Evolutionary conservation across 495 filamentous ascomycete species (phyloP).

Genomic region (Alectoria sarmentosa): DNA sequence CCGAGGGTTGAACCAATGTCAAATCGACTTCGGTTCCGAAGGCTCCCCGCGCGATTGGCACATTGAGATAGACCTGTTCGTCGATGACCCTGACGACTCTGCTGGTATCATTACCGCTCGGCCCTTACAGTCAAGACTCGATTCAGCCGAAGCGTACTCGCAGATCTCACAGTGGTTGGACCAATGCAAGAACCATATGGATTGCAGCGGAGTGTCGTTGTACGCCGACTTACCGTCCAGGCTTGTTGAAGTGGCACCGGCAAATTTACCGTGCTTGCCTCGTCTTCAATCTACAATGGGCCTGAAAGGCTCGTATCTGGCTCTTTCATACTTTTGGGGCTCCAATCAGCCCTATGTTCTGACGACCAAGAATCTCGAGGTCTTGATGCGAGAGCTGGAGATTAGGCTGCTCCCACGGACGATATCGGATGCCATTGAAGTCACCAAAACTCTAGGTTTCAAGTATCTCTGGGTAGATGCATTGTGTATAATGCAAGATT

Average conservation of each 20-base stretch:
- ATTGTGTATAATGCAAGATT: constrained; percentile 26
- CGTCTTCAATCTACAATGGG: constrained; percentile 8
- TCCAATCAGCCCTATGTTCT: constrained; percentile 12
- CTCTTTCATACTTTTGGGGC: constrained; percentile 19
- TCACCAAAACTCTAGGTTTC: constrained; percentile 18
- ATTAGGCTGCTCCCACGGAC: constrained; percentile 14
- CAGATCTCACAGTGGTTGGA: constrained; percentile 11
- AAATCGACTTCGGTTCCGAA: constrained; percentile 12
- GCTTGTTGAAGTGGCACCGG: constrained; percentile 14
- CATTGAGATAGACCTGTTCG: constrained; percentile 5
- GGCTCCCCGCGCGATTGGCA: constrained; percentile 9
- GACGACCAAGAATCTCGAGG: constrained; percentile 5
- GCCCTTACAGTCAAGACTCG: constrained; percentile 8
- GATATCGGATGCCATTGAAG: constrained; percentile 19
- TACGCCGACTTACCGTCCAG: constrained; percentile 9
- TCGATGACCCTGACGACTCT: constrained; percentile 2
- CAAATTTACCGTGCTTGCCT: not conserved
- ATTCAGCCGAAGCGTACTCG: constrained; percentile 12
- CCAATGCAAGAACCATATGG: constrained; percentile 8
- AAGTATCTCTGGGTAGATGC: constrained; percentile 21
- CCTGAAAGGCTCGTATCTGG: constrained; percentile 11
- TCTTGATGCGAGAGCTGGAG: constrained; percentile 5
- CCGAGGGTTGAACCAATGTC: constrained; percentile 10
- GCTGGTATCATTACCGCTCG: constrained; percentile 8
- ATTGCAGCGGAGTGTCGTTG: not conserved